Conservation (phyloP, 768 basidiomycete species). For the Galerina marginata region DNA sequence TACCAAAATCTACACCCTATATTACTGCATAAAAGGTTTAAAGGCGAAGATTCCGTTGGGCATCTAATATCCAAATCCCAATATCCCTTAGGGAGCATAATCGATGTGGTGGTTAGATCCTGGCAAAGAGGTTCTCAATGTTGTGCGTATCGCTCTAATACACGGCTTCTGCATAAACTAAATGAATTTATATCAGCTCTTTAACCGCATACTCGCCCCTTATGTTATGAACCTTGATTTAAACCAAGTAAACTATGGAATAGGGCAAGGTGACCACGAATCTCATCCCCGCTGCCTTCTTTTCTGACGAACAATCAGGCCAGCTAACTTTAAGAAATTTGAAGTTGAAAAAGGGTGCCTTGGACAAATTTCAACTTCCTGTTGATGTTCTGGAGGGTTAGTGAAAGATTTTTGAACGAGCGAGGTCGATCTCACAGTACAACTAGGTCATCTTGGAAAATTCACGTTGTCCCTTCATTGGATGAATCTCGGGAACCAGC, state of each 20-base stretch:
- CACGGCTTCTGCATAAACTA: neutral
- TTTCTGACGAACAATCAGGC: slow-evolving; percentile 46
- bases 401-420: neutral
- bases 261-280: slow-evolving; percentile 69
- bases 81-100: neutral
- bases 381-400: slow-evolving; percentile 95
- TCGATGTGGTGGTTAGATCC: slow-evolving; percentile 89
- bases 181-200: slow-evolving; percentile 51
- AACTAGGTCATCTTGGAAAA: slow-evolving; percentile 80
- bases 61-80: neutral
- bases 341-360: slow-evolving; percentile 87
- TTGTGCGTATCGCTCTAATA: slow-evolving; percentile 50
- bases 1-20: too few relatives aligned
- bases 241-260: slow-evolving; percentile 93
- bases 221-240: slow-evolving; percentile 97
- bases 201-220: slow-evolving; percentile 91
- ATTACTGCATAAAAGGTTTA: too few relatives aligned
- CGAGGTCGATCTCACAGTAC: neutral
- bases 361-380: slow-evolving; percentile 95
- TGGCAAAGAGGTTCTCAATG: slow-evolving; percentile 82
- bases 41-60: too few relatives aligned
- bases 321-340: slow-evolving; percentile 81
- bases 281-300: neutral
- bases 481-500: slow-evolving; percentile 88
- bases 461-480: slow-evolving; percentile 88